Conservation (phyloP, 129 eudicot species). For the Cynara cardunculus region DNA sequence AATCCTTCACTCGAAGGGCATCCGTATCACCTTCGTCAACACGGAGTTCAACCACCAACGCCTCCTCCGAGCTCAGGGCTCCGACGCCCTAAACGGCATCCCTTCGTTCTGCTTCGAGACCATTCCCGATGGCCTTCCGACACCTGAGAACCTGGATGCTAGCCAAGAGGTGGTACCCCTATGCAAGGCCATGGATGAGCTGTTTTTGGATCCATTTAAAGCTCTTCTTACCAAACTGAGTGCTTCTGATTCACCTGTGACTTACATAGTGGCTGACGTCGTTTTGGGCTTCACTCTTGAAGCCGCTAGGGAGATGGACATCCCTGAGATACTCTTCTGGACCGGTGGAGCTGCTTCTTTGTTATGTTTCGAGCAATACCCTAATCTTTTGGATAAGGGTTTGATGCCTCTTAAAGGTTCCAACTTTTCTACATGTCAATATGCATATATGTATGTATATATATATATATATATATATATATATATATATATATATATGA, state of each 20-base stretch:
- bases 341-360: slow-evolving; percentile 26
- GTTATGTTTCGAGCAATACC: slow-evolving; percentile 22
- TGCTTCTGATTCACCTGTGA: slow-evolving; percentile 26
- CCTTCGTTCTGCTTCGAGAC: slow-evolving; percentile 38
- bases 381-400: slow-evolving; percentile 31
- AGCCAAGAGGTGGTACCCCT: slow-evolving; percentile 16
- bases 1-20: slow-evolving; percentile 39
- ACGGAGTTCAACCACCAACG: slow-evolving; percentile 31
- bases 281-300: slow-evolving; percentile 31
- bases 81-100: slow-evolving; percentile 15
- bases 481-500: not conserved
- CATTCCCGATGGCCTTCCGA: slow-evolving; percentile 43
- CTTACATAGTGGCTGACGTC: slow-evolving; percentile 34
- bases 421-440: not conserved
- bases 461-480: not conserved
- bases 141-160: slow-evolving; percentile 25
- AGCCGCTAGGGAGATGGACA: slow-evolving; percentile 21
- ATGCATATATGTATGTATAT: not conserved
- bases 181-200: slow-evolving; percentile 21
- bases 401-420: slow-evolving; percentile 38
- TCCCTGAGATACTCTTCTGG: slow-evolving; percentile 31
- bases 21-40: slow-evolving; percentile 29
- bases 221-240: slow-evolving; percentile 21
- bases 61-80: slow-evolving; percentile 26
- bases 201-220: slow-evolving; percentile 29